A percentile compares a stretch with the other conserved stretches of the same genome.
Evolutionary conservation across 352 stramenopile species (phyloP).

Genomic region (Phytophthora agathidicida): DNA sequence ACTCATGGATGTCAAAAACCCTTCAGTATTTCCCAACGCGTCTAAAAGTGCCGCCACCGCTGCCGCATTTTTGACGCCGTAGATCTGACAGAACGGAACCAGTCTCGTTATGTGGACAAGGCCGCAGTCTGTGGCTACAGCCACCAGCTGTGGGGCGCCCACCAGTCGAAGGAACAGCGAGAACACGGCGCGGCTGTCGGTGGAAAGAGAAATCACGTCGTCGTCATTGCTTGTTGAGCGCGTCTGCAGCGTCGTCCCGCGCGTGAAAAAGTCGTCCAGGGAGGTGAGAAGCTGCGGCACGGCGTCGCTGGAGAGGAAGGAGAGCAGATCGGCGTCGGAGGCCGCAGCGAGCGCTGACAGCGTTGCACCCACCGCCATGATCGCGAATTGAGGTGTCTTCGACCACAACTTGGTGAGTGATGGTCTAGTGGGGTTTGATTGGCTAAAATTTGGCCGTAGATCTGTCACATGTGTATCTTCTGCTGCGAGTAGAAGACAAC

Average conservation of each 20-base stretch:
- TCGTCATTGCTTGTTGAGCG: neutral
- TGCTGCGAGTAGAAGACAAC: too few relatives aligned
- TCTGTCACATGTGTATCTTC: too few relatives aligned
- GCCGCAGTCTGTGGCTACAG: conserved; percentile 16
- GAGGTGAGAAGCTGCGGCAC: conserved; percentile 13
- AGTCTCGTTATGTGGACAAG: conserved; percentile 63
- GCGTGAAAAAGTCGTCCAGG: conserved; percentile 47
- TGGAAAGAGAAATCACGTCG: conserved; percentile 5
- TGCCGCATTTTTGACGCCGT: conserved; percentile 38
- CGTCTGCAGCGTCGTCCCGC: conserved; percentile 21
- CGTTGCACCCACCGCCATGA: conserved; percentile 3
- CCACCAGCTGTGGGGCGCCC: conserved; percentile 18
- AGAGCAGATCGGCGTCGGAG: conserved; percentile 14
- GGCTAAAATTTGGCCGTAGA: too few relatives aligned
- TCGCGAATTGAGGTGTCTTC: neutral
- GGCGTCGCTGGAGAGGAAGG: neutral
- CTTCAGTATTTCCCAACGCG: conserved; percentile 18
- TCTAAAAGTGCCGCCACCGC: conserved; percentile 37
- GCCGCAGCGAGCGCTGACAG: conserved; percentile 5
- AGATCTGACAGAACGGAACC: conserved; percentile 68
- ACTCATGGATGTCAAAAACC: conserved; percentile 27
- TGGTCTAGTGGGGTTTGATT: too few relatives aligned
- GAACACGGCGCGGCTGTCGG: conserved; percentile 35
- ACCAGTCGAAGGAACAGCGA: conserved; percentile 44
- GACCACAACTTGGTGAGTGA: conserved; percentile 2